Percentiles rank a stretch among this genome's conserved stretches.
Evolutionary conservation across 805 yeast genomes (phyloP).

Genomic region (Saccharomycodes ludwigii): DNA sequence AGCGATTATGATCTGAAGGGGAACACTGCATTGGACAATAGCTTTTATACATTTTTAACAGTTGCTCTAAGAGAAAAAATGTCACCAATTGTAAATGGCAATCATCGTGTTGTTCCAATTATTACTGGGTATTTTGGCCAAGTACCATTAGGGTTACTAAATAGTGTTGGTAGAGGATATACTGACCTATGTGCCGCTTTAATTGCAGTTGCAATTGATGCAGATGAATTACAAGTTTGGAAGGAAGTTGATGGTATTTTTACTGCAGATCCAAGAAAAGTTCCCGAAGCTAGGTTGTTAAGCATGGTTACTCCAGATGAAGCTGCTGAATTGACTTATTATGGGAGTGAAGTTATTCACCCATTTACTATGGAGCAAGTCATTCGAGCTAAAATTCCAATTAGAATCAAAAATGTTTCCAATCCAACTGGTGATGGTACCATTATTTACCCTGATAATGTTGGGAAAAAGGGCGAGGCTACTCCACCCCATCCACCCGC

Average conservation of each 20-base stretch:
- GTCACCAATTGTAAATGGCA: constrained; percentile 25
- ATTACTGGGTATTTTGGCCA: constrained; percentile 92
- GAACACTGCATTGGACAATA: constrained; percentile 49
- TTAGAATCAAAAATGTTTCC: constrained; percentile 90
- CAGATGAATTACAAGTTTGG: constrained; percentile 96
- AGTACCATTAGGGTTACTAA: constrained; percentile 90
- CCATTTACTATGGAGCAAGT: constrained; percentile 99
- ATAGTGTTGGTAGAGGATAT: constrained; percentile 94
- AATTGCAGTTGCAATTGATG: constrained; percentile 82
- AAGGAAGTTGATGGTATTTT: constrained; percentile 98
- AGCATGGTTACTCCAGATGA: constrained; percentile 93
- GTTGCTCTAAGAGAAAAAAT: constrained; percentile 39
- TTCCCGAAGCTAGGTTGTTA: constrained; percentile 74
- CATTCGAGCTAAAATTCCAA: constrained; percentile 89
- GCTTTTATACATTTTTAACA: constrained; percentile 47
- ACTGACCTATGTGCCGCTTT: constrained; percentile 97
- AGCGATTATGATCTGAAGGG: constrained; percentile 33
- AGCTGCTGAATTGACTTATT: constrained; percentile 95
- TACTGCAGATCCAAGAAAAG: constrained; percentile 97
- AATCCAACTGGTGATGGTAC: constrained; percentile 93
- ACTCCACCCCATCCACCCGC: constrained; percentile 96
- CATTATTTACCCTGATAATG: constrained; percentile 82
- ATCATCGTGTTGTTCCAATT: constrained; percentile 55
- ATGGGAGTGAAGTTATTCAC: constrained; percentile 95
- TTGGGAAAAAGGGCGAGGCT: constrained; percentile 71